Percentiles rank a stretch among this genome's conserved stretches.
phyloP scores from a whole-genome alignment of 192 early-diverging fungal genomes.

The Coemansia sp. region DNA sequence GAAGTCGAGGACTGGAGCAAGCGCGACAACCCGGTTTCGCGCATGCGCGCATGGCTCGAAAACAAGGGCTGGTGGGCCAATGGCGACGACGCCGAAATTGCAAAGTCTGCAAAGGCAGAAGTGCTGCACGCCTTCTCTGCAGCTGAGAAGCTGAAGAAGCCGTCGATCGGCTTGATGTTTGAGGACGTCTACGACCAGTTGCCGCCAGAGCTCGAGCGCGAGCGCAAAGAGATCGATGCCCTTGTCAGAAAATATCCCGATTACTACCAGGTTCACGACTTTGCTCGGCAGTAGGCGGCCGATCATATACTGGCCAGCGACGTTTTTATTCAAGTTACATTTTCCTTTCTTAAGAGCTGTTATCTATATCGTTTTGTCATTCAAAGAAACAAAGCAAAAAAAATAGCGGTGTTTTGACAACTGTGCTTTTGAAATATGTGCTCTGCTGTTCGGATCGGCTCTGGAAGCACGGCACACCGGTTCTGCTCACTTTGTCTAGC shows the following conservation, averaged over 20 bases:
- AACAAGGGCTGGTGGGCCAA: conserved; percentile 80
- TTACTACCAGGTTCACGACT: conserved; percentile 66
- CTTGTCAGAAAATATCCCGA: conserved; percentile 84
- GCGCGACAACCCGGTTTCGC: conserved; percentile 83
- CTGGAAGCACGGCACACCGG: no score
- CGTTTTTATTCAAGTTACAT: no score
- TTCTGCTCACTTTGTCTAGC: not conserved
- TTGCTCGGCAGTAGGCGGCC: conserved; percentile 25
- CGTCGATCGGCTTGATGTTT: conserved; percentile 79
- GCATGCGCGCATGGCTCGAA: conserved; percentile 90
- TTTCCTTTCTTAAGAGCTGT: no score
- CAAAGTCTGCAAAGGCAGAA: conserved; percentile 63
- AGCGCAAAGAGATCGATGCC: conserved; percentile 75
- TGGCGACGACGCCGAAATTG: conserved; percentile 64
- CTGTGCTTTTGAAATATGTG: no score
- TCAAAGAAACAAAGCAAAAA: no score
- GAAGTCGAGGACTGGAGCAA: conserved; percentile 90
- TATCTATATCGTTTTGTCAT: no score
- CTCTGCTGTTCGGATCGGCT: no score
- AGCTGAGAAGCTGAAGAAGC: conserved; percentile 89
- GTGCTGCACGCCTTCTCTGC: conserved; percentile 80
- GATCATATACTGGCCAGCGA: no score
- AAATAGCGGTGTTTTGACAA: no score
- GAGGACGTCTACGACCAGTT: conserved; percentile 92
- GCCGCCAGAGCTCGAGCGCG: conserved; percentile 72